phyloP scores from a whole-genome alignment of 306 rosid species.

The Oxytropis ochrocephala region DNA sequence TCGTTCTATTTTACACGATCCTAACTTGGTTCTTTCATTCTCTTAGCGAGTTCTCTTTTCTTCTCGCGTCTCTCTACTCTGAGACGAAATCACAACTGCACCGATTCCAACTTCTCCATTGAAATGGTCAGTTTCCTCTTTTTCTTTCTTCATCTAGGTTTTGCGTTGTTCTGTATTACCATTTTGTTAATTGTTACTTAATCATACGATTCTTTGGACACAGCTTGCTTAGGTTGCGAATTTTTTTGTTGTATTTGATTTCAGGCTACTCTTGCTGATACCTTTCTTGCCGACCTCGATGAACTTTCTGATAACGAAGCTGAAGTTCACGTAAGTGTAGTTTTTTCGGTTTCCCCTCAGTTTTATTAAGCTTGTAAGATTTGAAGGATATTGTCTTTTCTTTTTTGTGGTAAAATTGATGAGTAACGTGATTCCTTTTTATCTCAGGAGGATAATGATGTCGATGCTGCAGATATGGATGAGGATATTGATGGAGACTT shows the following conservation, averaged over 20 bases:
- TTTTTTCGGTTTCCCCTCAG: neutral
- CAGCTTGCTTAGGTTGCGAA: neutral
- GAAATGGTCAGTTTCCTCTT: neutral
- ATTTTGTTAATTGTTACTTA: neutral
- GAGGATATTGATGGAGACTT: slow-evolving; percentile 91
- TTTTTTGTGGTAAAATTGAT: neutral
- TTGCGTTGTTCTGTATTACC: neutral
- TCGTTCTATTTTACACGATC: too few species aligned
- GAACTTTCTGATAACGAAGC: slow-evolving; percentile 93
- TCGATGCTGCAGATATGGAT: slow-evolving; percentile 62
- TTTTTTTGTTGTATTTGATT: slow-evolving; percentile 10
- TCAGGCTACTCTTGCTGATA: slow-evolving; percentile 94
- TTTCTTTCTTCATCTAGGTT: neutral
- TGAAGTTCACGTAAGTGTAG: slow-evolving; percentile 44
- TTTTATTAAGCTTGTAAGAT: neutral
- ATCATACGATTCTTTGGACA: neutral
- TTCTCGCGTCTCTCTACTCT: too few species aligned
- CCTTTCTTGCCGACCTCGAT: slow-evolving; percentile 93
- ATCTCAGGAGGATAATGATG: slow-evolving; percentile 57
- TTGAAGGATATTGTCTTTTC: neutral
- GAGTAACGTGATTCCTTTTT: neutral
- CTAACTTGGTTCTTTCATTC: too few species aligned
- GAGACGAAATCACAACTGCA: neutral
- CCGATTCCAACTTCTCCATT: neutral
- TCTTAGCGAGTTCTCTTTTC: too few species aligned